Evolutionary conservation across 129 eudicot genomes (phyloP), one percentile per base, ranked within the genome.

Genomic region (Artemisia argyi): DNA sequence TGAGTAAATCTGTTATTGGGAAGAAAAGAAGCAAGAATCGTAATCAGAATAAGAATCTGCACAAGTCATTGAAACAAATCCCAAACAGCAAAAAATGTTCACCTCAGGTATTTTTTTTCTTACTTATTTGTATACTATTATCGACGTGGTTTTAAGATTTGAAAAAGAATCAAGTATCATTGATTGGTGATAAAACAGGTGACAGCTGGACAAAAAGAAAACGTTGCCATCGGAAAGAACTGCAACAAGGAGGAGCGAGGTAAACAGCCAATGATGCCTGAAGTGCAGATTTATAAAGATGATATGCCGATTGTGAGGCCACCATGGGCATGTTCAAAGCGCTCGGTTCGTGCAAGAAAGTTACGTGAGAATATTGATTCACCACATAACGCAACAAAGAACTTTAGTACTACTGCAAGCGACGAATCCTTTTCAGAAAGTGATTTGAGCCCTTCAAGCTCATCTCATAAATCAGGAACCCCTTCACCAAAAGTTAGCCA

Each of bases 321-420:
- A 63, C 67, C 51, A 62, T 79, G 87, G 91, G 83, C 63, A 3
- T 58, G 84, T 73, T 88, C 92, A 26, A 82, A 78, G 69, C 64
- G 87, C 74, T 71, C 84, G 46, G 66, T 58, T 61, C 82, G 72
- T 4, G 65, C 67, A 8, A 72, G 77, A 77, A 88, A 79, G 58
- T 39, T 39, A 39, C 46, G 46, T 39, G 46, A 39, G 11, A 39
- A 39, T 39, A 39, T 39, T 39, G 76, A 22, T 69, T 62, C 71
- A 7, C 30, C 54, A 50, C 51, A 52, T 80, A 56, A 32, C n/a
- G 12, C 14, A 20, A 53, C 61, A 10, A 80, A 54, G 65, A 72
- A 75, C 14, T 42, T 26, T 71, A 60, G 24, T 44, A 61, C 39
- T 67, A 82, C 46, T 39, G 46, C 65, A 47, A 79, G 73, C 46